phyloP scores from a whole-genome alignment of 108 stramenopile species.

The Nitzschia sp. region DNA sequence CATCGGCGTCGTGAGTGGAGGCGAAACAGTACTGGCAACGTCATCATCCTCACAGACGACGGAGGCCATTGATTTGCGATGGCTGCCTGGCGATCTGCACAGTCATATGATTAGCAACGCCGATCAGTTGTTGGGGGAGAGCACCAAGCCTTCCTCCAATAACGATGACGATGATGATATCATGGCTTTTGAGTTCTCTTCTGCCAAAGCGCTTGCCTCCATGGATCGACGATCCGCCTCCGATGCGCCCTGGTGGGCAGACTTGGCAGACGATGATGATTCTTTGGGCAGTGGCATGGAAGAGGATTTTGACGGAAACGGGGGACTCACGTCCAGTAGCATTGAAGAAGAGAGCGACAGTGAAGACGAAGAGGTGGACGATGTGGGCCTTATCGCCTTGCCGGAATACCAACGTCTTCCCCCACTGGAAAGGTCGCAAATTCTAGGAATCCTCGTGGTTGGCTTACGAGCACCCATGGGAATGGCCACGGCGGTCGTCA shows the following conservation, averaged over 20 bases:
- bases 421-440: not conserved
- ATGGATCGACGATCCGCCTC: conserved; percentile 43
- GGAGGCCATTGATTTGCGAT: conserved; percentile 38
- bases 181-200: conserved; percentile 10
- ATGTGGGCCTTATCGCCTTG: not conserved
- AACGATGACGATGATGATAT: not conserved
- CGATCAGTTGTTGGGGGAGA: conserved; percentile 1
- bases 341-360: not conserved
- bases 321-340: not conserved
- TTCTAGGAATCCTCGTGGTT: conserved; percentile 5
- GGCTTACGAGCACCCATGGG: conserved; percentile 14
- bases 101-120: conserved; percentile 50
- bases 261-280: not conserved
- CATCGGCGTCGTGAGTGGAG: not conserved
- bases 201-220: conserved; percentile 22
- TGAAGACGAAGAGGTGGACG: not conserved
- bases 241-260: conserved; percentile 52
- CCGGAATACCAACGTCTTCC: not conserved
- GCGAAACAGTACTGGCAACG: not conserved
- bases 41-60: not conserved
- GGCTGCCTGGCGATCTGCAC: conserved; percentile 76
- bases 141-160: not conserved
- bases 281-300: not conserved
- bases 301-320: not conserved
- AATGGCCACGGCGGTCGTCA: conserved; percentile 11